Base-by-base conservation (phyloP, 805 yeast species). In the Barnettozyma siamensis region DNA sequence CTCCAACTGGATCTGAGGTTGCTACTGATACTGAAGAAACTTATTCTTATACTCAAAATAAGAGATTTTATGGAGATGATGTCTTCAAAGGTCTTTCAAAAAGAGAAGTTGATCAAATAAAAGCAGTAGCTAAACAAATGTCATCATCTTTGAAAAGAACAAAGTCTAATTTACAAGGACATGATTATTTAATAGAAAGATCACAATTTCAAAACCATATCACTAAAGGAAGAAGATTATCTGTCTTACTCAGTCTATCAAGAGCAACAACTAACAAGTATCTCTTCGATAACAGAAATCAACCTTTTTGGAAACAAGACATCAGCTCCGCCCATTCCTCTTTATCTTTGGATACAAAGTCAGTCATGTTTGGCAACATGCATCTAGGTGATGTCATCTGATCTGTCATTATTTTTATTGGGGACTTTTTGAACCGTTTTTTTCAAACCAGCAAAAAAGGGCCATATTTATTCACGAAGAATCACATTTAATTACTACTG, bases 11-110 rank as follows among this genome's bases (percentile, higher is more conserved):
- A 31, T 33, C 44, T 6, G 40, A 4, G 12, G 28, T 15, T 7
- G 39, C 20, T 15, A 30, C 34, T 16, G 34, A 37, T 6, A 30
- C 29, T 7, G 41, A 46, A 35, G 39, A 41, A 10, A 18, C 36
- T 16, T 37, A 37, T 12, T 19, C 31, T 10, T 33, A 17, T 15
- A 31, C 17, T 4, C 26, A 34, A 5, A 13, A 27, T 7, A 53
- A 52, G 33, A 44, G 58, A 32, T 57, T 55, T 33, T 55, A 57
- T 35, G 61, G 60, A 15, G 61, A 57, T 39, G 57, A 55, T 18
- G 12, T 54, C 6, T 42, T 57, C 13, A 34, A 40, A 17, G 47
- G 49, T 4, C 49, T 49, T 29, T 44, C 48, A 6, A 35, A 36
- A 4, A 50, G 55, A 51, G 60, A 57, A 37, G 55, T 50, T 11